Base-by-base conservation (phyloP, 257 asterid genomes). In the Parsonsia alboflavescens region DNA sequence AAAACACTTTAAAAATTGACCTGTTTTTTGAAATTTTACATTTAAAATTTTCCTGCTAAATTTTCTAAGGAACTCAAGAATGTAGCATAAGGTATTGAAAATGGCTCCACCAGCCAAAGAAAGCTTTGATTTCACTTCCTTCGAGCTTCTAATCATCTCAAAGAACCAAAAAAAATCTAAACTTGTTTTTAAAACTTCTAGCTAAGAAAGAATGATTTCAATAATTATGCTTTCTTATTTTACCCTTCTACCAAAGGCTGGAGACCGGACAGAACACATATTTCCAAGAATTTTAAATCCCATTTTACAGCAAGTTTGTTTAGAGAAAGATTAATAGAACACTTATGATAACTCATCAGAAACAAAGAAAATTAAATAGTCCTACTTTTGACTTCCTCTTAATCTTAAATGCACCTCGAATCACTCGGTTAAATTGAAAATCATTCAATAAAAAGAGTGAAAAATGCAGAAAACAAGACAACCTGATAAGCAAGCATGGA, bases 401-500 rank as follows among this genome's bases (percentile, higher is more conserved):
- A 33, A 63, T 63, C 68, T 6, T 6, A 63, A 63, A 63, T 15
- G 2, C 22, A 39, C 33, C 52, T 45, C 41, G 21, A 68, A 45
- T n/a, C 22, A 46, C 3, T 22, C 13, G 0, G 30, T 9, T 7
- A 19, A 24, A 8, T 10, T 24, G 22, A 62, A 30, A 48, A 36
- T 64, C 42, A 6, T 7, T 41, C n/a, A 50, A 19, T 49, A 75
- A 1, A 46, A 74, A 12, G 22, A 17, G 17, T n/a, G 1, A 53
- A 9, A 42, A 19, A 65, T 17, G 28, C 49, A 26, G 11, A 39
- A 12, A 22, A n/a, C 13, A 11, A 16, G 11, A 59, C 7, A 15
- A 87, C 97, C 97, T 94, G 97, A 56, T 50, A 81, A 68, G 97
- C 97, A 17, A 94, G 99, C 99, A 94, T 94, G 1, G 92, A 78